Percentiles rank a stretch among this genome's conserved stretches.
Evolutionary conservation across 345 rosid genomes (phyloP).

Genomic region (Linum trigynum): DNA sequence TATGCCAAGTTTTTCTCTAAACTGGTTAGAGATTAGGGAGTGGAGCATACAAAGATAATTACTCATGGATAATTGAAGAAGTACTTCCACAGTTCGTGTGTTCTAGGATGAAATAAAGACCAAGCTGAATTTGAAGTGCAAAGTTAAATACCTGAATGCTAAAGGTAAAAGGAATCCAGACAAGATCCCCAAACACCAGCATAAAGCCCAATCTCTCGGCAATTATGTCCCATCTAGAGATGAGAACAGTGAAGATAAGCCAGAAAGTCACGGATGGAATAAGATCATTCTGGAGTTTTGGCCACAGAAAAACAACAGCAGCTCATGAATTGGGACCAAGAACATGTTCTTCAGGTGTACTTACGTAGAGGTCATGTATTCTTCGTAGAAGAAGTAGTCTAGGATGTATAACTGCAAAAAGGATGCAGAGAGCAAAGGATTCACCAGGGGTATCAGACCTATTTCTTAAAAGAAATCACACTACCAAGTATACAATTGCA

Average conservation of each 20-base stretch:
- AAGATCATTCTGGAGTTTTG: not conserved
- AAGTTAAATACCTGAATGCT: conserved; percentile 74
- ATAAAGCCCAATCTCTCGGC: conserved; percentile 95
- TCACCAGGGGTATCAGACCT: conserved; percentile 11
- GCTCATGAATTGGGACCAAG: not conserved
- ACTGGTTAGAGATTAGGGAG: too few species aligned
- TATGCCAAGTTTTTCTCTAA: too few species aligned
- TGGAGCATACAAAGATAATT: too few species aligned
- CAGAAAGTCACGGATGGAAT: not conserved
- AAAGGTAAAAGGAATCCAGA: conserved; percentile 93
- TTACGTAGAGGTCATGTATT: conserved; percentile 94
- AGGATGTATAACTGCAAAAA: conserved; percentile 59
- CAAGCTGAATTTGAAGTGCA: conserved; percentile 7
- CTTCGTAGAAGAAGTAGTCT: conserved; percentile 76
- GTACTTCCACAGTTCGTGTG: too few species aligned
- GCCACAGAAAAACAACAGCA: not conserved
- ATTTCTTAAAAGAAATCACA: not conserved
- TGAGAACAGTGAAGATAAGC: not conserved
- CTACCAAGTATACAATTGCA: conserved; percentile 8
- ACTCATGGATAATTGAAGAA: too few species aligned
- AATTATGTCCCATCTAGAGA: conserved; percentile 83
- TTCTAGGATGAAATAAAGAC: not conserved
- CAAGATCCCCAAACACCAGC: conserved; percentile 90
- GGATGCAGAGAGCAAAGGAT: conserved; percentile 1
- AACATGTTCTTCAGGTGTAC: conserved; percentile 16